phyloP scores from a whole-genome alignment of 805 yeast species.

The Ogataea trehalophila region DNA sequence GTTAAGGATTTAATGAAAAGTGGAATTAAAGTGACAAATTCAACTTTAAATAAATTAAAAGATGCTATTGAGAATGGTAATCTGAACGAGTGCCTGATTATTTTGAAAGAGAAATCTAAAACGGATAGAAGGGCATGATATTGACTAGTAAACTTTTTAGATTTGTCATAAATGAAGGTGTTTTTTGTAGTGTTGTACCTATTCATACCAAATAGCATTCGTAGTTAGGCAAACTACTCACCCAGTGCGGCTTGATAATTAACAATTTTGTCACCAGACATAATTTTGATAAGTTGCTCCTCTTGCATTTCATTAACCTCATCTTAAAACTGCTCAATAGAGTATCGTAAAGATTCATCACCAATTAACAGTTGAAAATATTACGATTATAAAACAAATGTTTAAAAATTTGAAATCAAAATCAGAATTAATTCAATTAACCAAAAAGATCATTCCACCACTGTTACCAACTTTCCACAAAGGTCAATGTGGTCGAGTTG shows the following conservation, averaged over 20 bases:
- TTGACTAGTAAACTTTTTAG: not conserved
- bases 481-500: conserved; percentile 86
- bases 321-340: too few species aligned
- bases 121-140: conserved; percentile 23
- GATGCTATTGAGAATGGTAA: conserved; percentile 22
- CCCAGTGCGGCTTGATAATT: too few species aligned
- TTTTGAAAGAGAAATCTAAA: conserved; percentile 22
- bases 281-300: too few species aligned
- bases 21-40: conserved; percentile 21
- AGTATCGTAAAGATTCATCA: too few species aligned
- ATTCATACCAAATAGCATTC: not conserved
- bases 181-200: not conserved
- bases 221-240: too few species aligned
- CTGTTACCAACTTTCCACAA: conserved; percentile 67
- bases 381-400: not conserved
- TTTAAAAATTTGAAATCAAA: conserved; percentile 3
- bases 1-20: conserved; percentile 19
- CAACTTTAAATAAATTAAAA: conserved; percentile 15
- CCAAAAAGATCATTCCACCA: conserved; percentile 68
- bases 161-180: not conserved
- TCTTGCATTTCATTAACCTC: too few species aligned
- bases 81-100: conserved; percentile 26
- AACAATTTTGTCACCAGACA: too few species aligned
- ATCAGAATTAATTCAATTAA: conserved; percentile 28
- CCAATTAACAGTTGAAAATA: not conserved